Evolutionary conservation across 768 basidiomycete species (phyloP).

Genomic region (Calocybe indica): DNA sequence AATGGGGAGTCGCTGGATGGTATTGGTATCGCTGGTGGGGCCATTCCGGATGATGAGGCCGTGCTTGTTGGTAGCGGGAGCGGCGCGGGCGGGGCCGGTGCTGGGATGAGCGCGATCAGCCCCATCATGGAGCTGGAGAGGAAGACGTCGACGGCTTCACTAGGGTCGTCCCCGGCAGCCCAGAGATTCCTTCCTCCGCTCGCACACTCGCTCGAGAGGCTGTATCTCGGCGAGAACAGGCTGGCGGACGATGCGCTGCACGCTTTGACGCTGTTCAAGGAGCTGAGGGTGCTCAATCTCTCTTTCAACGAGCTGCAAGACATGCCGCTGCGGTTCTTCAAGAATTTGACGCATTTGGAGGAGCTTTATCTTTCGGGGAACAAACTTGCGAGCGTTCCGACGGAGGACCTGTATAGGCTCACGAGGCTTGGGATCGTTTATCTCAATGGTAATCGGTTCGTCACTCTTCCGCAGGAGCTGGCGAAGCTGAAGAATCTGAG

Average conservation of each 20-base stretch:
- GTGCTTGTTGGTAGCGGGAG: conserved; percentile 6
- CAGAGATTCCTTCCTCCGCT: conserved; percentile 45
- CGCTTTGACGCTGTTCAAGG: conserved; percentile 67
- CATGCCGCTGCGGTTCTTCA: conserved; percentile 73
- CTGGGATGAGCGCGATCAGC: conserved; percentile 1
- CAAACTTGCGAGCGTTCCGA: conserved; percentile 82
- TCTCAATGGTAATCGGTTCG: conserved; percentile 90
- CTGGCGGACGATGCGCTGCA: conserved; percentile 76
- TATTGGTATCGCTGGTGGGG: conserved; percentile 12
- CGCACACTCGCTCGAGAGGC: conserved; percentile 62
- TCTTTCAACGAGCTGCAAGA: conserved; percentile 95
- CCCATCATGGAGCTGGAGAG: conserved; percentile 16
- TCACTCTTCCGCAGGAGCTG: conserved; percentile 88
- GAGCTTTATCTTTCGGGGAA: conserved; percentile 96
- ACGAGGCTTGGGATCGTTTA: conserved; percentile 69
- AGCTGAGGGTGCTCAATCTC: conserved; percentile 80
- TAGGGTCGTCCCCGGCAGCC: conserved; percentile 24
- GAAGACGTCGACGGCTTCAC: conserved; percentile 27
- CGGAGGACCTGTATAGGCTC: conserved; percentile 78
- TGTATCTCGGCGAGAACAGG: conserved; percentile 89
- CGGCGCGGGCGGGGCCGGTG: too few relatives aligned
- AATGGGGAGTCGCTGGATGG: conserved; percentile 4
- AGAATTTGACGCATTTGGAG: conserved; percentile 62
- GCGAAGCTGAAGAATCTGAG: conserved; percentile 74
- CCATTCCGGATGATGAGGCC: conserved; percentile 5